Evolutionary conservation across 371 early-diverging fungal species (phyloP), one percentile per base, ranked within the genome.

Genomic region (Rhizopus arrhizus): DNA sequence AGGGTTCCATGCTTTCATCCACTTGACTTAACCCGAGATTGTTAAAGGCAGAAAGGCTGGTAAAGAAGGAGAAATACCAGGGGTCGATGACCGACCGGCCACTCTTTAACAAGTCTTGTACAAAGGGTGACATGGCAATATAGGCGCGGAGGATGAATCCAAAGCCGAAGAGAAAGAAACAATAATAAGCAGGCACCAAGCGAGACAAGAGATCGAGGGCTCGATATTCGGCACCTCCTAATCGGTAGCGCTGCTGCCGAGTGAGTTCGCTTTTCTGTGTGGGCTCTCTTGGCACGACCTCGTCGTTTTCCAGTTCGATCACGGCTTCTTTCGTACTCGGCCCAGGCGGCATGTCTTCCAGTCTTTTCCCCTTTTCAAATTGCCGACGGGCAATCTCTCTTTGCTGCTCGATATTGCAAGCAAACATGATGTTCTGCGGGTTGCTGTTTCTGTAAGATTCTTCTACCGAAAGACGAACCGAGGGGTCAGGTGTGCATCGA

Each of bases 171-270:
- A 72, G 45, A 29, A 68, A 65, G 34, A 72, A 72, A 8, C 77
- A 16, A 31, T 77, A 80, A 52, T 74, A 80, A 0, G 53, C 8
- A 10, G 78, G 74, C 11, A 80, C 76, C 12, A 80, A 47, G 0
- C 55, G 22, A 6, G 74, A 58, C 22, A 80, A 58, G 16, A 77
- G 65, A 7, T 75, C 76, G 29, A 80, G 54, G 2, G 81, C 76
- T 15, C 76, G 61, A 31, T 80, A 80, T 53, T 80, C 81, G 15
- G 74, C 72, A 12, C 81, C 81, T 33, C 81, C 81, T 53, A 80
- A 43, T 16, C 73, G 62, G 42, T 75, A 75, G 2, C 76, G 64
- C 5, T 80, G 78, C 47, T 80, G 68, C 15, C 68, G 57, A 0
- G 81, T 77, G 34, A 80, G 53, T 15, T 80, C 74, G 45, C 76